A percentile compares a stretch with the other conserved stretches of the same genome.
Evolutionary conservation across 331 rosid genomes (phyloP).

Genomic region (Rosa hybrid): DNA sequence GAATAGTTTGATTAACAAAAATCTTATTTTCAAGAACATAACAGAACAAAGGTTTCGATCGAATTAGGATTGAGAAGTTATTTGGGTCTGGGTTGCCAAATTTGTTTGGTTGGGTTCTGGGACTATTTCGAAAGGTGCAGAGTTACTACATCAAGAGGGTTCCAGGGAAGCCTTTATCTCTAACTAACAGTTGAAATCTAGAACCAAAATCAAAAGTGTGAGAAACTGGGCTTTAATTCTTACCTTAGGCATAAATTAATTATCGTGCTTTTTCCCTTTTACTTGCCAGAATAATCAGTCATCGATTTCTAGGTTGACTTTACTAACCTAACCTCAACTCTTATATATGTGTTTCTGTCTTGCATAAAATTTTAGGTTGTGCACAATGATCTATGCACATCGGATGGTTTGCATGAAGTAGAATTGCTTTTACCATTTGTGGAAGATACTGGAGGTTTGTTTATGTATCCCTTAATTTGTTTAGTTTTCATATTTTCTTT

Average conservation of each 20-base stretch:
- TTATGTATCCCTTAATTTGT: neutral
- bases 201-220: neutral
- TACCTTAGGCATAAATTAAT: neutral
- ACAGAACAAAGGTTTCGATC: too few species aligned
- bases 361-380: too few species aligned
- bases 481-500: neutral
- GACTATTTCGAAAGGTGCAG: too few species aligned
- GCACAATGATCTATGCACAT: too few species aligned
- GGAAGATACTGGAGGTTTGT: constrained; percentile 57
- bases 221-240: neutral
- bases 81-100: too few species aligned
- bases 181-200: neutral
- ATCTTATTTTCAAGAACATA: too few species aligned
- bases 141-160: too few species aligned
- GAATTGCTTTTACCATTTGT: constrained; percentile 75
- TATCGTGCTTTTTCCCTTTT: neutral
- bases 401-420: constrained; percentile 65
- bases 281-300: neutral
- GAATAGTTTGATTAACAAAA: too few species aligned
- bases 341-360: too few species aligned
- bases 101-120: too few species aligned
- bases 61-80: too few species aligned
- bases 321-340: neutral
- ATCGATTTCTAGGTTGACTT: neutral
- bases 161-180: neutral